Percentiles rank a stretch among this genome's conserved stretches.
These are phyloP conservation scores for Colletotrichum tropicale DNA, from an alignment of 2,329 filamentous ascomycete species.

Conservation along the genomic window DNA sequence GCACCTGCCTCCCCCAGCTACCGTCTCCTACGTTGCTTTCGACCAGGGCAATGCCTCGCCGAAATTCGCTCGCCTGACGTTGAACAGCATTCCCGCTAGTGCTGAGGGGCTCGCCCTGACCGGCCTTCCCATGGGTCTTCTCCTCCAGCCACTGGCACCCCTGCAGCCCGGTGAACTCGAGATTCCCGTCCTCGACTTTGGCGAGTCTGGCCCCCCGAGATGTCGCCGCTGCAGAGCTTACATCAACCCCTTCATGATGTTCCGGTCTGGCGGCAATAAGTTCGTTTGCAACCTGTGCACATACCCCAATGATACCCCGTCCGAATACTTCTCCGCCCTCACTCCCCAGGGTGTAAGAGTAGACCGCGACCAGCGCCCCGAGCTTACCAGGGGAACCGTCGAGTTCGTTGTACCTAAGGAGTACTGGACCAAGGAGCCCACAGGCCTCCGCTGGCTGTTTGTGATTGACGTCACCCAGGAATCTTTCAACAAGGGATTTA, in stretches of 20 bases:
- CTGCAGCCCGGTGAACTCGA: slow-evolving; percentile 84
- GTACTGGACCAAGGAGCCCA: slow-evolving; percentile 96
- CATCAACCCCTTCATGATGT: slow-evolving; percentile 99
- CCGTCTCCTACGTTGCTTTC: slow-evolving; percentile 87
- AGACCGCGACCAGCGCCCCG: slow-evolving; percentile 86
- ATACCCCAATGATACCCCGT: slow-evolving; percentile 91
- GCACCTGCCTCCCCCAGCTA: slow-evolving; percentile 86
- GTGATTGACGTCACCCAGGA: slow-evolving; percentile 93
- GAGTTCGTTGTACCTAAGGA: slow-evolving; percentile 98
- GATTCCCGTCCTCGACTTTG: slow-evolving; percentile 94
- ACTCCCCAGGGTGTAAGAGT: slow-evolving; percentile 86
- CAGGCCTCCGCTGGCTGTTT: slow-evolving; percentile 87
- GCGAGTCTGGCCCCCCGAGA: slow-evolving; percentile 85
- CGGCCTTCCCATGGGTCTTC: slow-evolving; percentile 82
- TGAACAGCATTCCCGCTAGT: slow-evolving; percentile 91
- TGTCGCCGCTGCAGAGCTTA: slow-evolving; percentile 94
- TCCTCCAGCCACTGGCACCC: slow-evolving; percentile 86
- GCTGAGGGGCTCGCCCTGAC: slow-evolving; percentile 81
- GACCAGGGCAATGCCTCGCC: slow-evolving; percentile 97
- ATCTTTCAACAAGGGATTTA: slow-evolving; percentile 86
- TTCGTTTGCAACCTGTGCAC: slow-evolving; percentile 98
- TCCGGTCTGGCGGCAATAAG: slow-evolving; percentile 91
- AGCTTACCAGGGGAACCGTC: slow-evolving; percentile 89
- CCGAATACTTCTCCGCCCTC: slow-evolving; percentile 92
- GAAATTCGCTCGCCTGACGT: slow-evolving; percentile 87